Percentiles rank a stretch among this genome's conserved stretches.
Evolutionary conservation across 1,284 basidiomycete species (phyloP).

Genomic region (Sanguinoderma infundibulare): DNA sequence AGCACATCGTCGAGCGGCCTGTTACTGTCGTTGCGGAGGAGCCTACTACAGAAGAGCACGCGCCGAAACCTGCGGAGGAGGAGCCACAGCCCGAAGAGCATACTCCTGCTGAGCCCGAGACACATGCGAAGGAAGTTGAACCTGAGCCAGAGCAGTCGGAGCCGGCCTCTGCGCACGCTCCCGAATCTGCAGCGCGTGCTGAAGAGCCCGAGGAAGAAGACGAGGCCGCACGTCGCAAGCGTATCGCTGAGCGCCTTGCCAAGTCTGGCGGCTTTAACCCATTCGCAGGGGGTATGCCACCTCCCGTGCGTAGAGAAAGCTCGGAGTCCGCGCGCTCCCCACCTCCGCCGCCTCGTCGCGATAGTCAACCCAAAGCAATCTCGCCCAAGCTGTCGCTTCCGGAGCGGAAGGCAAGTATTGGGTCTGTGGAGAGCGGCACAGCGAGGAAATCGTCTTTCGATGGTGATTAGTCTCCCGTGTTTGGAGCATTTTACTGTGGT

Average conservation of each 20-base stretch:
- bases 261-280: conserved; percentile 73
- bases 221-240: conserved; percentile 53
- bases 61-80: neutral
- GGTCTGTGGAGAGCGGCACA: conserved; percentile 22
- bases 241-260: conserved; percentile 63
- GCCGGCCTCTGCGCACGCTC: neutral
- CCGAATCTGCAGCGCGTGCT: conserved; percentile 12
- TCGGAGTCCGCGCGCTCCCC: conserved; percentile 21
- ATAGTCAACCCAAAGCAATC: conserved; percentile 7
- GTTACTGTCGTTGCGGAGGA: conserved; percentile 18
- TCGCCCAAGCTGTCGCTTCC: conserved; percentile 24
- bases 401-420: conserved; percentile 34
- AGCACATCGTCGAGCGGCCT: conserved; percentile 2
- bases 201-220: conserved; percentile 36
- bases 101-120: neutral
- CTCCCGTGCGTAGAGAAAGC: conserved; percentile 21
- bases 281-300: conserved; percentile 47
- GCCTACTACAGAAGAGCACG: neutral
- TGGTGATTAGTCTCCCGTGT: conserved; percentile 54
- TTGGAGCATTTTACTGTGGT: conserved; percentile 21
- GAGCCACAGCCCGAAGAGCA: conserved; percentile 3
- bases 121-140: neutral
- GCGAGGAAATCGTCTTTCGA: conserved; percentile 33
- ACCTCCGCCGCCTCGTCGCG: conserved; percentile 12
- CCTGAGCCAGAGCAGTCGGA: neutral